Evolutionary conservation across 2,329 filamentous ascomycete species (phyloP).

Genomic region (Clarireedia hainanense): DNA sequence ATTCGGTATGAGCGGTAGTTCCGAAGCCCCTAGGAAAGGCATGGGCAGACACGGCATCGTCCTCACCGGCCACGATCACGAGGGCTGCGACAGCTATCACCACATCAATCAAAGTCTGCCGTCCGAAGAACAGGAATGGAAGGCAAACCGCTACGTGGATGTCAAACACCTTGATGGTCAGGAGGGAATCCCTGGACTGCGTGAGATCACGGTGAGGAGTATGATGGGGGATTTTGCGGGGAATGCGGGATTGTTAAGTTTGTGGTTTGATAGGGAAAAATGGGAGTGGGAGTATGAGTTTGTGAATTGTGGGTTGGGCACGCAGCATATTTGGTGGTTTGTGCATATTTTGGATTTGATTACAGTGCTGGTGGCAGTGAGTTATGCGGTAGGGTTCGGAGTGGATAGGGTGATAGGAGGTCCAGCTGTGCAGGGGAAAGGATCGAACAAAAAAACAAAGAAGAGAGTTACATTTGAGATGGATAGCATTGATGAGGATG

Average conservation of each 20-base stretch:
- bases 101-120: slow-evolving; percentile 57
- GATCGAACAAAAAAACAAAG: background rate
- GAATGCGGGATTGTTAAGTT: slow-evolving; percentile 78
- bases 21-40: slow-evolving; percentile 50
- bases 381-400: slow-evolving; percentile 7
- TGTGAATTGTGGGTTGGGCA: slow-evolving; percentile 66
- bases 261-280: slow-evolving; percentile 72
- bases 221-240: slow-evolving; percentile 99
- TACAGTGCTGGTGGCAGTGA: slow-evolving; percentile 18
- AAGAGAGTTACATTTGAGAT: slow-evolving; percentile 4
- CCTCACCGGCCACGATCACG: slow-evolving; percentile 90
- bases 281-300: slow-evolving; percentile 82
- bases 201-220: slow-evolving; percentile 88
- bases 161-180: slow-evolving; percentile 34
- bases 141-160: slow-evolving; percentile 40
- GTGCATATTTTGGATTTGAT: slow-evolving; percentile 63
- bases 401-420: background rate
- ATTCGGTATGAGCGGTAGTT: slow-evolving; percentile 65
- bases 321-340: slow-evolving; percentile 91
- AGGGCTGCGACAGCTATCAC: slow-evolving; percentile 86
- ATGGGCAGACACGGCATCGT: slow-evolving; percentile 68
- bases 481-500: background rate
- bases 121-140: slow-evolving; percentile 20
- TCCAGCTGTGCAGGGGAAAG: background rate
- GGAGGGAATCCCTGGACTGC: slow-evolving; percentile 51